A percentile compares a stretch with the other conserved stretches of the same genome.
Evolutionary conservation across 805 yeast species (phyloP).

Genomic region (Lachancea mirantina): DNA sequence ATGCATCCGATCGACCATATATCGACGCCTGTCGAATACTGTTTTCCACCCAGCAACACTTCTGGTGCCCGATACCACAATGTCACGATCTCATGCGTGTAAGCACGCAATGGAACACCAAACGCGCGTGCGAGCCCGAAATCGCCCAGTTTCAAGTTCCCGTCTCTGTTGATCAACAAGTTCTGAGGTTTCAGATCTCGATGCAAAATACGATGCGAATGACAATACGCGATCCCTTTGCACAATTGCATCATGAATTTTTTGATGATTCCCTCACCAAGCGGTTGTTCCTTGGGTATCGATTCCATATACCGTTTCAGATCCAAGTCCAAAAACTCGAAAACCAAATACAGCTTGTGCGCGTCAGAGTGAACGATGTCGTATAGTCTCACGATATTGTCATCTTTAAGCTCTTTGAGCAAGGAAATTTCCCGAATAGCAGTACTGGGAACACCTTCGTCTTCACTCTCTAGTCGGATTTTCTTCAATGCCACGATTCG

Average conservation of each 20-base stretch:
- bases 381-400: slow-evolving; percentile 83
- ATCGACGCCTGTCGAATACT: slow-evolving; percentile 93
- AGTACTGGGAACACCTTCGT: slow-evolving; percentile 95
- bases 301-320: slow-evolving; percentile 91
- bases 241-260: slow-evolving; percentile 91
- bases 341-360: slow-evolving; percentile 86
- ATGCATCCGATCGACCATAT: slow-evolving; percentile 99
- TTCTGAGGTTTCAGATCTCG: slow-evolving; percentile 93
- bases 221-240: slow-evolving; percentile 70
- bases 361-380: slow-evolving; percentile 93
- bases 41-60: slow-evolving; percentile 87
- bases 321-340: slow-evolving; percentile 90
- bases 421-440: slow-evolving; percentile 94
- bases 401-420: slow-evolving; percentile 90
- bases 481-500: slow-evolving; percentile 86
- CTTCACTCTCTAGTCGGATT: slow-evolving; percentile 86
- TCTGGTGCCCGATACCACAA: slow-evolving; percentile 98
- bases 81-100: slow-evolving; percentile 95
- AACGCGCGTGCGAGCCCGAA: slow-evolving; percentile 96
- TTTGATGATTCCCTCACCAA: slow-evolving; percentile 78
- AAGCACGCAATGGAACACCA: slow-evolving; percentile 96
- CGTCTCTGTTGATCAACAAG: slow-evolving; percentile 78
- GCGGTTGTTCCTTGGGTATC: slow-evolving; percentile 77
- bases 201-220: slow-evolving; percentile 58
- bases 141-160: slow-evolving; percentile 90